Evolutionary conservation across 2,329 filamentous ascomycete species (phyloP).

Genomic region (Colletotrichum lindemuthianum): DNA sequence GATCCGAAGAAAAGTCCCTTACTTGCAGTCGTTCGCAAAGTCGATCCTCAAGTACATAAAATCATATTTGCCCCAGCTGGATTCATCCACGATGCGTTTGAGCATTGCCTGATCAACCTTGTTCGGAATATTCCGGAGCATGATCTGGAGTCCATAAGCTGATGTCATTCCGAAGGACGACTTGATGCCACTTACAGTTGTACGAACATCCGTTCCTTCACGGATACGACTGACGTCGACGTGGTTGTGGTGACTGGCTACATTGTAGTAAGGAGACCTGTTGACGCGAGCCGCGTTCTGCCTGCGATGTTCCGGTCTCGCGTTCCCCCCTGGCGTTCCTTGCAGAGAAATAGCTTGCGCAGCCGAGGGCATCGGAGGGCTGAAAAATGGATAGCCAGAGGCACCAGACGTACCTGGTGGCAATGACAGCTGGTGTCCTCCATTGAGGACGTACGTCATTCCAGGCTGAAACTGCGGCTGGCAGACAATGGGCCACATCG

Average conservation of each 20-base stretch:
- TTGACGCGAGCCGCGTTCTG: conserved; percentile 59
- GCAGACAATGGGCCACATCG: conserved; percentile 48
- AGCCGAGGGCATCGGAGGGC: conserved; percentile 39
- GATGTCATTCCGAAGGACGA: background rate
- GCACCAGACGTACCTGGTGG: conserved; percentile 6
- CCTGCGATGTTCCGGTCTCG: conserved; percentile 54
- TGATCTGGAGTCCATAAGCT: conserved; percentile 70
- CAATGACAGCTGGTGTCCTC: conserved; percentile 11
- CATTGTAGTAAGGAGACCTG: conserved; percentile 58
- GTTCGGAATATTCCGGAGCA: conserved; percentile 95
- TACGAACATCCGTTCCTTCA: conserved; percentile 77
- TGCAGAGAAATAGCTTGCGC: background rate
- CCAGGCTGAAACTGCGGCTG: conserved; percentile 42
- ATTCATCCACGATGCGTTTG: conserved; percentile 82
- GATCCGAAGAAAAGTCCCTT: conserved; percentile 47
- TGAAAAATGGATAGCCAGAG: conserved; percentile 31
- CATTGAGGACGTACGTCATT: conserved; percentile 44
- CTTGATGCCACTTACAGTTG: conserved; percentile 66
- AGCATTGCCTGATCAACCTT: conserved; percentile 82
- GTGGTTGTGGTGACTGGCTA: conserved; percentile 66
- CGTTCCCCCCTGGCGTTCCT: conserved; percentile 40
- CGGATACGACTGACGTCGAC: conserved; percentile 70
- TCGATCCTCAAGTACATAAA: conserved; percentile 96
- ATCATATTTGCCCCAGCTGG: conserved; percentile 85
- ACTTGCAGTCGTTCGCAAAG: conserved; percentile 87